Base-by-base conservation (phyloP, 441 rosid species). In the Jatropha podagrica region DNA sequence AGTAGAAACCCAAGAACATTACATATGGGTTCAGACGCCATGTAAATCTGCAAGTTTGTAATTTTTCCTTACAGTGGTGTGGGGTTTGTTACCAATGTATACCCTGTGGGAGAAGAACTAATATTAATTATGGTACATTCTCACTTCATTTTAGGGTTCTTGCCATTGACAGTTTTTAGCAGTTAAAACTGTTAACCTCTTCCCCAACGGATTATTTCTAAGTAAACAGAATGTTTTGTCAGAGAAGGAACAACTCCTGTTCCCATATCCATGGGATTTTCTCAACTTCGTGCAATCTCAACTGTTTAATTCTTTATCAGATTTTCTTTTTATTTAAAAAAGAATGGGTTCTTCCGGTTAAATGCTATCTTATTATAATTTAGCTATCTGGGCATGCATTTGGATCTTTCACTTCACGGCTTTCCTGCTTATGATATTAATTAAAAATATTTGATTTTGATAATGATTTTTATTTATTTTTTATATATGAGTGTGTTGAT, bases 51-150 rank as follows among this genome's bases (percentile, higher is more conserved):
- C 51, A 55, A 48, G 54, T 69, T 65, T 6, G 64, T 46, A 68
- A 66, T 54, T 72, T 81, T 79, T 82, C 83, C 76, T 77, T 77
- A 77, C 83, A 61, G 88, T 51, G 85, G 86, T 83, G 81, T 81
- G 81, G 76, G 67, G 4, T 46, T 32, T 32, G 32, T 75, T 78
- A 70, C 60, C 61, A 48, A 72, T 32, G 46, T 54, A 44, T 44
- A 37, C 68, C 73, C 78, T 61, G 62, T n/a, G 37, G 71, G 79
- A 64, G 65, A 63, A 44, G 63, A 66, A 63, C 12, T 64, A 63
- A 17, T 65, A 42, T 20, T 41, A 27, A 55, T 8, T 4, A 54
- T 26, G 0, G 9, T 32, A 17, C 10, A 7, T 4, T 18, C 6
- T 40, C 79, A 48, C 71, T 62, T 72, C 44, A 72, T 49, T 71